Evolutionary conservation across 495 filamentous ascomycete genomes (phyloP), one percentile per base, ranked within the genome.

Genomic region (Penicillium atrosanguineum): DNA sequence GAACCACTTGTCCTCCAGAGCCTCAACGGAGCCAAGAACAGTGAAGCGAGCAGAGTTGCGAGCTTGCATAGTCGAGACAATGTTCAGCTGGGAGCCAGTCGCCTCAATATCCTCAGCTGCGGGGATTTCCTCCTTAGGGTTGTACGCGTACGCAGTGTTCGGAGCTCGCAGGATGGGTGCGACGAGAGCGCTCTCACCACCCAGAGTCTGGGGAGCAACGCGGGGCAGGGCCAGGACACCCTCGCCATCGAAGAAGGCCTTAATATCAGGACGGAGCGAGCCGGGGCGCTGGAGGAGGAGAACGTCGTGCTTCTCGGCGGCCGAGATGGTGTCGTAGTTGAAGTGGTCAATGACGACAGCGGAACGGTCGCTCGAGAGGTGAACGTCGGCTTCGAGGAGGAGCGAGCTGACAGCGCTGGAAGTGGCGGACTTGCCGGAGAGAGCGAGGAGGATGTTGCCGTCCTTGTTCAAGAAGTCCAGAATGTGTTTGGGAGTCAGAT

Each of bases 31-130:
- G 31, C 94, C 94, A 37, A 96, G 74, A 12, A 98, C 81, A 34
- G 87, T 87, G 67, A 98, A 85, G 52, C 94, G 88, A 16, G 94
- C 94, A 37, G 88, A 94, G 74, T 97, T 97, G 64, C 91, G 86
- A 19, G 90, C 88, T 72, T 97, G 94, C 75, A 97, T 73, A 19
- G 88, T 79, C 15, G 90, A 88, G 11, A 95, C 83, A 14, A 97
- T 77, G 43, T 83, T 79, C 51, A 98, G 74, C 76, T 97, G 94
- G 52, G 77, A 72, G 43, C 94, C 95, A 49, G 84, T 86, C 23
- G 85, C 89, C 71, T 91, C 92, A 50, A 90, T 86, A 40, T 91
- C 89, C 50, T 95, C 92, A 21, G 88, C 74, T 14, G 73, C 69
- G 41, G 86, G 84, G 29, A 75, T 65, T 55, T 95, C 90, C 52